phyloP scores from a whole-genome alignment of 352 stramenopile genomes.

The Phytophthora gonapodyides region DNA sequence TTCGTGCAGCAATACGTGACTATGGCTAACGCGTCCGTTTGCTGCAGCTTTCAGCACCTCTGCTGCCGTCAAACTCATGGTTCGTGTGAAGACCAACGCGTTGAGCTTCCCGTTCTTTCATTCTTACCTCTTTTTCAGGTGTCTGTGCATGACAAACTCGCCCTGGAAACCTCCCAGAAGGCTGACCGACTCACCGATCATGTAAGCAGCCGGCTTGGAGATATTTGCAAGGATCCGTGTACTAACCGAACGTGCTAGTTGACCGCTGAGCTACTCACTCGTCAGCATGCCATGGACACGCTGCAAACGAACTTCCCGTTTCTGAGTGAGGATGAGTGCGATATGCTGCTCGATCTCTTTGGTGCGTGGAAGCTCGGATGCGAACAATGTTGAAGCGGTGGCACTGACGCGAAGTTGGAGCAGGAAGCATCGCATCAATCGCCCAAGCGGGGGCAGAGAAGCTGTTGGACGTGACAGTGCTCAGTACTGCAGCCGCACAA shows the following conservation, averaged over 20 bases:
- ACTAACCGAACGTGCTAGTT: constrained; percentile 37
- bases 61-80: constrained; percentile 54
- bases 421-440: constrained; percentile 59
- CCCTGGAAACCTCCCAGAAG: constrained; percentile 47
- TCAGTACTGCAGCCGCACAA: constrained; percentile 57
- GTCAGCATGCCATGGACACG: constrained; percentile 48
- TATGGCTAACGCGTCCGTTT: neutral
- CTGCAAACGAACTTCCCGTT: constrained; percentile 64
- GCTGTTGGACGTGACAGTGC: constrained; percentile 66
- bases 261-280: constrained; percentile 47
- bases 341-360: constrained; percentile 83
- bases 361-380: constrained; percentile 32
- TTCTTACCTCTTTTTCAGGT: constrained; percentile 34
- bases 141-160: constrained; percentile 60
- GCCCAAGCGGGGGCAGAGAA: constrained; percentile 51
- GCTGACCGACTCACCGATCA: constrained; percentile 47
- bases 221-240: neutral
- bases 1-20: too few species aligned
- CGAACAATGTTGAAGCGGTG: neutral
- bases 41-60: constrained; percentile 40
- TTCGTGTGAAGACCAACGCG: constrained; percentile 14
- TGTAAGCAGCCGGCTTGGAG: constrained; percentile 20
- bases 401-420: constrained; percentile 9
- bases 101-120: neutral
- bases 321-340: constrained; percentile 61